These are phyloP conservation scores for Globisporangium perplexum DNA, from an alignment of 352 stramenopile species.

Conservation along the genomic window DNA sequence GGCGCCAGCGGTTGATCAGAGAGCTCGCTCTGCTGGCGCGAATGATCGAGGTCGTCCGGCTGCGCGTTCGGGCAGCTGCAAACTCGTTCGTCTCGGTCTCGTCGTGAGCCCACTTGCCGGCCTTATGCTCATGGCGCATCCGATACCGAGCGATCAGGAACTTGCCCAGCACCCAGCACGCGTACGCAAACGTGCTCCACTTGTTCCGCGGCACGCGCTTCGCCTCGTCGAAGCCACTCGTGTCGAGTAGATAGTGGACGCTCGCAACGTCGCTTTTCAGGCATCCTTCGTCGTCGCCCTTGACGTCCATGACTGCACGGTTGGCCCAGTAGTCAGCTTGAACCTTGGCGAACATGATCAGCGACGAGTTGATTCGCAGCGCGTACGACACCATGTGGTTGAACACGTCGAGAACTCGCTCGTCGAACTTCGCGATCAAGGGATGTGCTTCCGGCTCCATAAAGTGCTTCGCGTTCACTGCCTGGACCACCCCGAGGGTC, in stretches of 20 bases:
- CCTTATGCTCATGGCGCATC: slow-evolving; percentile 13
- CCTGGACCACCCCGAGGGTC: slow-evolving; percentile 61
- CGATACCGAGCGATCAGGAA: slow-evolving; percentile 34
- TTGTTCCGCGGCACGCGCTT: slow-evolving; percentile 64
- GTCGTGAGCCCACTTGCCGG: slow-evolving; percentile 4
- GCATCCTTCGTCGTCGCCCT: slow-evolving; percentile 21
- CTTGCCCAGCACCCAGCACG: slow-evolving; percentile 50
- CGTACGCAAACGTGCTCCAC: slow-evolving; percentile 73
- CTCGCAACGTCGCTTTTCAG: slow-evolving; percentile 58
- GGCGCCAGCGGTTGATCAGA: slow-evolving; percentile 57
- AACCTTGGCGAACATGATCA: slow-evolving; percentile 81
- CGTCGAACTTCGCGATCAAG: slow-evolving; percentile 52
- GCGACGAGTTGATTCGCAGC: slow-evolving; percentile 62
- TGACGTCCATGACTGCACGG: slow-evolving; percentile 31
- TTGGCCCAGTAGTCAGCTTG: slow-evolving; percentile 73
- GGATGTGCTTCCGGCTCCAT: slow-evolving; percentile 33
- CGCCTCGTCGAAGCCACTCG: slow-evolving; percentile 58
- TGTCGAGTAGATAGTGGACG: slow-evolving; percentile 59
- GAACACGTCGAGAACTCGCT: slow-evolving; percentile 57
- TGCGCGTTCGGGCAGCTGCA: slow-evolving; percentile 17
- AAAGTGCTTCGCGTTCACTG: slow-evolving; percentile 52
- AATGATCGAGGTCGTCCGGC: slow-evolving; percentile 35
- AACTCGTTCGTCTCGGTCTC: slow-evolving; percentile 10
- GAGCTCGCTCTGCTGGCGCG: slow-evolving; percentile 37
- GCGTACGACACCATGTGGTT: slow-evolving; percentile 51